These are phyloP conservation scores for Trichoderma sp. DNA, from an alignment of 2,329 filamentous ascomycete genomes.

Conservation along the genomic window DNA sequence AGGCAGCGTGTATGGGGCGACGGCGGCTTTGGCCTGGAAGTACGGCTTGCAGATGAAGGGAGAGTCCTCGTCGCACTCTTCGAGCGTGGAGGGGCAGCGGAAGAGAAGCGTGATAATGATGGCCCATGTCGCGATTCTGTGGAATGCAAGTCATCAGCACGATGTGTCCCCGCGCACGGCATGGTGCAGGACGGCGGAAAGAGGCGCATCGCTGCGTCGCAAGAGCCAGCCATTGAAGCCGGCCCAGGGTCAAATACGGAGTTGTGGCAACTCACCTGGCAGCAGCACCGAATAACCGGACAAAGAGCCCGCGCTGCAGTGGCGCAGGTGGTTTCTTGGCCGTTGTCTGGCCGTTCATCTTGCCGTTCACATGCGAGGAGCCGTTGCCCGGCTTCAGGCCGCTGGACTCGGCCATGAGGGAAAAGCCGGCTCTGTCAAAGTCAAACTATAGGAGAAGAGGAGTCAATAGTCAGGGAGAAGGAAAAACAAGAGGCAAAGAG, in stretches of 20 bases:
- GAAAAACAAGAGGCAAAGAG: neutral
- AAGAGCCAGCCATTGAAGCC: slow-evolving; percentile 8
- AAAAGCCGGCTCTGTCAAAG: slow-evolving; percentile 30
- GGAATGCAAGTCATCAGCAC: slow-evolving; percentile 12
- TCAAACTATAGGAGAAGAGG: slow-evolving; percentile 7
- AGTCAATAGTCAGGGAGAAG: slow-evolving; percentile 14
- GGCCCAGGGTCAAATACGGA: neutral
- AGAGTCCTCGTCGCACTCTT: slow-evolving; percentile 68
- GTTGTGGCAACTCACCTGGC: slow-evolving; percentile 52
- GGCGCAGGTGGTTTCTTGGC: slow-evolving; percentile 33
- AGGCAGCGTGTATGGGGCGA: slow-evolving; percentile 76
- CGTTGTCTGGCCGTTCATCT: slow-evolving; percentile 38
- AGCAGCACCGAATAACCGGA: slow-evolving; percentile 50
- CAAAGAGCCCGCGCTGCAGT: slow-evolving; percentile 37
- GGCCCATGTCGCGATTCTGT: slow-evolving; percentile 82
- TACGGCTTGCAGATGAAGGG: slow-evolving; percentile 85
- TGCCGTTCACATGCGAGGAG: slow-evolving; percentile 42
- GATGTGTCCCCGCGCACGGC: neutral
- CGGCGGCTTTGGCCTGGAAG: slow-evolving; percentile 62
- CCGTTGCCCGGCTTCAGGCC: slow-evolving; percentile 46
- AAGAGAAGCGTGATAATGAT: slow-evolving; percentile 78
- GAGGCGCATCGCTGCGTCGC: neutral
- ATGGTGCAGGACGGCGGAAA: slow-evolving; percentile 1
- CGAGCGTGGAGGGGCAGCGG: slow-evolving; percentile 73
- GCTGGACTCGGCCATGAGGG: slow-evolving; percentile 43